Percentiles rank a stretch among this genome's conserved stretches.
Evolutionary conservation across 768 basidiomycete genomes (phyloP).

Genomic region (Sporobolomyces phaffii): DNA sequence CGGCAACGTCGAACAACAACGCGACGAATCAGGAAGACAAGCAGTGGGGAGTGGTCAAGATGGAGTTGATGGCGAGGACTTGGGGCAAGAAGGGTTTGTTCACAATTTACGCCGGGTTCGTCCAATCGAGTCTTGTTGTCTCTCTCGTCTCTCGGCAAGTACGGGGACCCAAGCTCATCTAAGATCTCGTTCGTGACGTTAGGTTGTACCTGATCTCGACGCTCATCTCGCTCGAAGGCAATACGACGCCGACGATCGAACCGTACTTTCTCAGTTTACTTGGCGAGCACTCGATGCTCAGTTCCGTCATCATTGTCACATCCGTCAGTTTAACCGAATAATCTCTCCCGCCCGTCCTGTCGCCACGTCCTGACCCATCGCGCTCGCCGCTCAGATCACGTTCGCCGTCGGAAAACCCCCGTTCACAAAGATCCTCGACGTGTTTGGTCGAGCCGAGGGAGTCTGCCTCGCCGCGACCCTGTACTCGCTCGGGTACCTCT

Average conservation of each 20-base stretch:
- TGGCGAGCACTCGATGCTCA: conserved; percentile 38
- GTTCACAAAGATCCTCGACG: conserved; percentile 42
- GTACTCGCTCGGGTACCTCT: conserved; percentile 40
- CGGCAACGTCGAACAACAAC: too few relatives aligned
- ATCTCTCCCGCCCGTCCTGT: neutral
- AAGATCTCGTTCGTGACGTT: neutral
- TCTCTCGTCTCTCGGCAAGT: neutral
- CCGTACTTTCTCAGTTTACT: conserved; percentile 42
- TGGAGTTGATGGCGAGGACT: conserved; percentile 33
- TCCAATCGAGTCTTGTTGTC: neutral
- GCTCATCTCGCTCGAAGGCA: conserved; percentile 38
- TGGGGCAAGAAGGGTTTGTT: conserved; percentile 31
- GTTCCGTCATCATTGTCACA: conserved; percentile 37
- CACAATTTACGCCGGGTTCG: conserved; percentile 37
- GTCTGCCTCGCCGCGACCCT: conserved; percentile 38
- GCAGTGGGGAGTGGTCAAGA: conserved; percentile 36
- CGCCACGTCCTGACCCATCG: neutral
- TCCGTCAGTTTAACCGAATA: conserved; percentile 29
- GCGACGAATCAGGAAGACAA: conserved; percentile 7
- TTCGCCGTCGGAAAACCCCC: conserved; percentile 42
- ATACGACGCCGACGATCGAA: conserved; percentile 41
- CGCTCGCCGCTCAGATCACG: conserved; percentile 19
- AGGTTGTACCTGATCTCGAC: conserved; percentile 41
- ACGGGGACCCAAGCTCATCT: neutral
- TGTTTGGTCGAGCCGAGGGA: conserved; percentile 42